Evolutionary conservation across 2,329 filamentous ascomycete genomes (phyloP), one percentile per base, ranked within the genome.

Genomic region (Colletotrichum kahawae): DNA sequence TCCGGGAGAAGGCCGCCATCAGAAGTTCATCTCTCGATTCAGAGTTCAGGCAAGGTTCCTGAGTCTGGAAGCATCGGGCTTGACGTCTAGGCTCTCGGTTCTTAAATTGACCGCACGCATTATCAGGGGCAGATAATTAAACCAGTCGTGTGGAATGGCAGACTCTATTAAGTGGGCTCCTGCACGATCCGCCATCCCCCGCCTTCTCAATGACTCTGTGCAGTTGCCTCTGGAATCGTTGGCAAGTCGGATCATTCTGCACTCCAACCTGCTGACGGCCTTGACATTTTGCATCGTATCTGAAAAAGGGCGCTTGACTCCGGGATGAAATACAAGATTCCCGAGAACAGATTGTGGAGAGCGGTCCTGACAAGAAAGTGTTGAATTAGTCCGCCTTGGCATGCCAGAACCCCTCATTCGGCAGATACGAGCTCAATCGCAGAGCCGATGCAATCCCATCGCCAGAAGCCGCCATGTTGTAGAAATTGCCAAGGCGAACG

Each of bases 301-400:
- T 21, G 5, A 8, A n/a, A 24, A 16, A 62, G 5, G n/a, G 10
- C 18, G 34, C 64, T 59, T 9, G 63, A 34, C 4, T 27, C 13
- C 29, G 29, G 48, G 9, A n/a, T 29, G 18, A n/a, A 33, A 4
- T 16, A 13, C 51, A 27, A 38, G 27, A 48, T 34, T 66, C 12
- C 66, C 10, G 63, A 38, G 16, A 56, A 59, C 12, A 27, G 24
- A 9, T 18, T 59, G 67, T 60, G 63, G 73, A 48, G 27, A 51
- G 34, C 21, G 31, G 57, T 60, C 34, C 56, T 68, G 69, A 75
- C 57, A 54, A 65, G 56, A 72, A 67, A 57, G 56, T 56, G n/a
- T 59, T 12, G 73, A 68, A 68, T 72, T 73, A 68, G 63, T 68
- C 69, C 69, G 73, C 29, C 69, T 73, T 75, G 73, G 69, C 73